These are phyloP conservation scores for Lotmaria passim DNA, from an alignment of 208 protist genomes.

Conservation along the genomic window DNA sequence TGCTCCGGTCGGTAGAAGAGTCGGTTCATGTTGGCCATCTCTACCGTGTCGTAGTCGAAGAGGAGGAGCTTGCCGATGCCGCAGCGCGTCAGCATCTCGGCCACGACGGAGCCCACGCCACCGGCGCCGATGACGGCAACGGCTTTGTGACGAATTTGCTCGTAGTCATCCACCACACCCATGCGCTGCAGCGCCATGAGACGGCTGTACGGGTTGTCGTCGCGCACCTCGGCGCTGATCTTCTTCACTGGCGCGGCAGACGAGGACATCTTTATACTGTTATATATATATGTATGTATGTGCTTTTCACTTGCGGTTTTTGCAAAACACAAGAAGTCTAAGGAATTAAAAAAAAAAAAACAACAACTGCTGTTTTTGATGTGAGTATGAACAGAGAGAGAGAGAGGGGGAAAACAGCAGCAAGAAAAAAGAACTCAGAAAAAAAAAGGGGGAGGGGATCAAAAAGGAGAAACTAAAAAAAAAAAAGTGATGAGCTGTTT, in stretches of 20 bases:
- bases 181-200: conserved; percentile 98
- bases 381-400: too few relatives aligned
- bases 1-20: conserved; percentile 97
- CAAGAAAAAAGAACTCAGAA: too few relatives aligned
- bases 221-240: conserved; percentile 91
- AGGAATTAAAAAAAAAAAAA: neutral
- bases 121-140: conserved; percentile 95
- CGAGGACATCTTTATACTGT: neutral
- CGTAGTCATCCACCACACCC: conserved; percentile 98
- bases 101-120: conserved; percentile 96
- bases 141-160: conserved; percentile 90
- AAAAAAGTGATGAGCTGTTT: too few relatives aligned
- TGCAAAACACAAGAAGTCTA: too few relatives aligned
- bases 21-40: conserved; percentile 98
- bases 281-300: too few relatives aligned
- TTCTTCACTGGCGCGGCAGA: conserved; percentile 24
- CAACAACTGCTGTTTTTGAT: too few relatives aligned
- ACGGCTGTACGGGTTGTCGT: conserved; percentile 95
- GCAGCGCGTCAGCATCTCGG: conserved; percentile 98
- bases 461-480: too few relatives aligned
- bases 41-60: conserved; percentile 98
- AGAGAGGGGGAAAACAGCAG: too few relatives aligned
- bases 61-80: conserved; percentile 98
- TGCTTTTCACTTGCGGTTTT: too few relatives aligned
- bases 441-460: too few relatives aligned